Evolutionary conservation across 1,284 basidiomycete genomes (phyloP).

Genomic region (Pyrrhoderma lamaoense): DNA sequence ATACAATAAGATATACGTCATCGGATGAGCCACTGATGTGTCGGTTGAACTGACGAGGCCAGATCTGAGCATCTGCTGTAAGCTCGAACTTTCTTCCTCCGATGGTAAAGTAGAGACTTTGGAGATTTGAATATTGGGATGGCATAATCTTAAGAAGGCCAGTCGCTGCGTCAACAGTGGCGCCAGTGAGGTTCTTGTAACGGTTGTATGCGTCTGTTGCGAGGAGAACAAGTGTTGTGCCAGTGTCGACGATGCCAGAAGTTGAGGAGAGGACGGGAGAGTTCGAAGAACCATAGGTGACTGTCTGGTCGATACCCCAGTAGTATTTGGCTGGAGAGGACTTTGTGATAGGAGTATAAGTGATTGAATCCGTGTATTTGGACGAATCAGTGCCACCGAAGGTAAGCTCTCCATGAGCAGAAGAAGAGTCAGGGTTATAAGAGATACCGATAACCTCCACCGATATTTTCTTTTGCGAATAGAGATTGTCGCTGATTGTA

Average conservation of each 20-base stretch:
- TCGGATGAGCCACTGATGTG: slow-evolving; percentile 17
- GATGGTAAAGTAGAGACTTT: slow-evolving; percentile 20
- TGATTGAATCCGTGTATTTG: slow-evolving; percentile 19
- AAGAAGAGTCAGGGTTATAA: slow-evolving; percentile 18
- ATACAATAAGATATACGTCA: slow-evolving; percentile 19
- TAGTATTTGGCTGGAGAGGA: slow-evolving; percentile 26
- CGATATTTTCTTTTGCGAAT: slow-evolving; percentile 19
- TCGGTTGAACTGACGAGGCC: slow-evolving; percentile 19
- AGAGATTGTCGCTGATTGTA: slow-evolving; percentile 23
- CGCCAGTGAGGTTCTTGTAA: slow-evolving; percentile 18
- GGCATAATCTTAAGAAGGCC: slow-evolving; percentile 19
- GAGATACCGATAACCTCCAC: slow-evolving; percentile 21
- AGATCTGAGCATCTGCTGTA: slow-evolving; percentile 20
- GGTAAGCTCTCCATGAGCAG: slow-evolving; percentile 20
- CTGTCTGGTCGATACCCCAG: slow-evolving; percentile 31
- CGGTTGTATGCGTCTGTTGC: slow-evolving; percentile 18
- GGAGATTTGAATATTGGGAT: slow-evolving; percentile 13
- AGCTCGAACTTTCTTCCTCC: slow-evolving; percentile 18
- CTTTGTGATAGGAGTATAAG: slow-evolving; percentile 13
- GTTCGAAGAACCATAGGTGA: slow-evolving; percentile 23
- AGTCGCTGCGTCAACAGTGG: slow-evolving; percentile 16
- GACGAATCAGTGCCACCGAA: slow-evolving; percentile 22
- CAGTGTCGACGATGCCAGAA: slow-evolving; percentile 24
- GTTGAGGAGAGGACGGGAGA: slow-evolving; percentile 19
- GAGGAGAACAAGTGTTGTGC: slow-evolving; percentile 20